Evolutionary conservation across 1,284 basidiomycete species (phyloP).

Genomic region (Trichosporon coremiiforme): DNA sequence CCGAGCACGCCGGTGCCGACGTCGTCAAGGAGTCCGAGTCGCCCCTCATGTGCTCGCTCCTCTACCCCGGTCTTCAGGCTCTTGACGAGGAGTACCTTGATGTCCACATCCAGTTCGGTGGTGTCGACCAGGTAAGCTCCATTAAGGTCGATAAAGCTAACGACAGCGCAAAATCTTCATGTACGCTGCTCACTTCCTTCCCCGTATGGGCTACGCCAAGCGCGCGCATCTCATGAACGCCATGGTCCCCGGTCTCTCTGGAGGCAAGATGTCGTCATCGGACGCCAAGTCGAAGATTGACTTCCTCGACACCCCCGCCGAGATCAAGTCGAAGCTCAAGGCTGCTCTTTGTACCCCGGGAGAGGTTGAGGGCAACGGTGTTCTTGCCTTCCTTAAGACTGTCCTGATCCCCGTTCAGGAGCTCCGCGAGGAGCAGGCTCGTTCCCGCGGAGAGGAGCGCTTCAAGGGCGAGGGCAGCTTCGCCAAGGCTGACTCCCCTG

Average conservation of each 20-base stretch:
- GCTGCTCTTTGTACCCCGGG: conserved; percentile 92
- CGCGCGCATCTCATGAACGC: conserved; percentile 97
- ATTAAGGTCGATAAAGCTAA: conserved; percentile 4
- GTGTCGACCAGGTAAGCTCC: conserved; percentile 81
- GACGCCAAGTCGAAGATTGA: conserved; percentile 98
- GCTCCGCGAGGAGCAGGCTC: conserved; percentile 65
- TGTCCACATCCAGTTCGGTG: conserved; percentile 97
- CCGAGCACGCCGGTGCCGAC: conserved; percentile 98
- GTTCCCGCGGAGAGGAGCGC: conserved; percentile 41
- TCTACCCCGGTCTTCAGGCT: conserved; percentile 96
- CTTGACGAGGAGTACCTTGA: conserved; percentile 96
- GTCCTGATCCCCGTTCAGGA: conserved; percentile 88
- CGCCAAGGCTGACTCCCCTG: conserved; percentile 68
- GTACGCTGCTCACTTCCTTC: conserved; percentile 93
- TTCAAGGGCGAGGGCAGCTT: conserved; percentile 61
- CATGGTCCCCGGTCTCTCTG: conserved; percentile 94
- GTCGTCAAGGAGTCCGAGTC: conserved; percentile 97
- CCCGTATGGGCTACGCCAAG: conserved; percentile 88
- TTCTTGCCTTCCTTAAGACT: conserved; percentile 83
- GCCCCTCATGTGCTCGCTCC: conserved; percentile 82
- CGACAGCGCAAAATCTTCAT: conserved; percentile 95
- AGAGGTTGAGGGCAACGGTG: conserved; percentile 85
- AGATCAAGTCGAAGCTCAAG: conserved; percentile 86
- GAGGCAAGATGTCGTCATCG: conserved; percentile 98
- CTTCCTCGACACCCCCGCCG: conserved; percentile 85